Base-by-base conservation (phyloP, 768 basidiomycete species). In the Leccinum subgranulosum region DNA sequence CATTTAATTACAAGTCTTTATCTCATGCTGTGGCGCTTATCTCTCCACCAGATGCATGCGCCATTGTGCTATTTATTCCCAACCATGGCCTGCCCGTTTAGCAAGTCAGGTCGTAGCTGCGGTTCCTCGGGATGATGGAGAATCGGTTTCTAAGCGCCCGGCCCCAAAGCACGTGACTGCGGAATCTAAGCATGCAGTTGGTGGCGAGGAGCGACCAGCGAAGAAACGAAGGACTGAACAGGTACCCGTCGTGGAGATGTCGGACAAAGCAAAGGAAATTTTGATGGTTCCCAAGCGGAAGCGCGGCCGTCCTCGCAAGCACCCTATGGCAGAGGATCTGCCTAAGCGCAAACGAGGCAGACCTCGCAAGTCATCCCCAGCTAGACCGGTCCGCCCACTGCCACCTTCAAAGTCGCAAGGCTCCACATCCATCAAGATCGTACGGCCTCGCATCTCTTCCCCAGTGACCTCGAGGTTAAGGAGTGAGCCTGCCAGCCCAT, bases 51-150 rank as follows among this genome's bases (percentile, higher is more conserved):
- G 90, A 57, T 92, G 90, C 69, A 79, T 92, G 72, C 86, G 90
- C 19, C 90, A 92, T 70, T 81, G 78, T 64, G 89, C 87, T 11
- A 92, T 92, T 56, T 92, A 92, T 71, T 79, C 78, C 2, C 76
- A 80, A 54, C 71, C 80, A 3, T 92, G 90, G 90, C 90, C 90
- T 21, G 75, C 77, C 50, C 86, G 90, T 54, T 65, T 83, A 15
- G 74, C 81, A 17, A 69, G 59, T 39, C 73, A 77, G 34, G 80
- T 80, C 49, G 81, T 83, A 15, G 66, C 73, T 6, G 64, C 75
- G 36, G 76, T 77, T 41, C 70, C 83, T 49, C 77, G 80, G 19
- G 83, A 84, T 83, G 60, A 76, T 69, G 36, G 57, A 39, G 69
- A 72, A 51, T 29, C 46, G 10, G 63, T 77, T 21, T 75, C 79